Conservation (phyloP, 139 green algal genomes). For the Ulvella scutata region DNA sequence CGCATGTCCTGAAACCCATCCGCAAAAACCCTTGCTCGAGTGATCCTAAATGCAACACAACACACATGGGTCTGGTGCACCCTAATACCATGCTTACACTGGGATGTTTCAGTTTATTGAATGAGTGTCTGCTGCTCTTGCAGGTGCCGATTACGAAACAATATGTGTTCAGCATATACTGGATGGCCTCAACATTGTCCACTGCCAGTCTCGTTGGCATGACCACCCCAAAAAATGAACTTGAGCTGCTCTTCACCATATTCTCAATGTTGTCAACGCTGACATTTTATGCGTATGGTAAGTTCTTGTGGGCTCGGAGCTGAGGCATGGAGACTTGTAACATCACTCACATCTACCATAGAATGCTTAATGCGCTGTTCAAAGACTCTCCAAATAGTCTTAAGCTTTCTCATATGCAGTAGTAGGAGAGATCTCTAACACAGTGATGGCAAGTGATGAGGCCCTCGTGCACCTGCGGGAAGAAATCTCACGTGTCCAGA, state of each 20-base stretch:
- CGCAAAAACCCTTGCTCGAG: too few relatives aligned
- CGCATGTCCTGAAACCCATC: too few relatives aligned
- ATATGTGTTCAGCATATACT: constrained; percentile 26
- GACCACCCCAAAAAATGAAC: constrained; percentile 12
- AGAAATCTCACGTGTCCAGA: constrained; percentile 10
- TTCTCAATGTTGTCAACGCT: constrained; percentile 16
- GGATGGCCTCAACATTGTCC: constrained; percentile 13
- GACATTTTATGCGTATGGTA: constrained; percentile 21
- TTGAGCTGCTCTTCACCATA: constrained; percentile 19
- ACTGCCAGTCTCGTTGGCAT: constrained; percentile 19
- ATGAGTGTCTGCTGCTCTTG: not conserved
- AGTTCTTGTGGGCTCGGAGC: too few relatives aligned
- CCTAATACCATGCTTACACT: too few relatives aligned
- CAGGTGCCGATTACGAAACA: constrained; percentile 12
- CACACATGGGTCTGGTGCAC: too few relatives aligned
- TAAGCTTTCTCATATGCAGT: too few relatives aligned
- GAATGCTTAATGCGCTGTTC: too few relatives aligned
- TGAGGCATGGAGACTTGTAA: too few relatives aligned
- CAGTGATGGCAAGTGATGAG: constrained; percentile 22
- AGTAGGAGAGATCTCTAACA: constrained; percentile 26
- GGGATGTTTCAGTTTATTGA: not conserved
- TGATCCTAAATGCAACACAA: too few relatives aligned
- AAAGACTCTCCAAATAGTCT: too few relatives aligned
- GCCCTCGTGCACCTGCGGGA: constrained; percentile 15
- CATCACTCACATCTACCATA: too few relatives aligned